Percentiles rank a stretch among this genome's conserved stretches.
These are phyloP conservation scores for Hypoxylon perforatum DNA, from an alignment of 495 filamentous ascomycete species.

Conservation along the genomic window DNA sequence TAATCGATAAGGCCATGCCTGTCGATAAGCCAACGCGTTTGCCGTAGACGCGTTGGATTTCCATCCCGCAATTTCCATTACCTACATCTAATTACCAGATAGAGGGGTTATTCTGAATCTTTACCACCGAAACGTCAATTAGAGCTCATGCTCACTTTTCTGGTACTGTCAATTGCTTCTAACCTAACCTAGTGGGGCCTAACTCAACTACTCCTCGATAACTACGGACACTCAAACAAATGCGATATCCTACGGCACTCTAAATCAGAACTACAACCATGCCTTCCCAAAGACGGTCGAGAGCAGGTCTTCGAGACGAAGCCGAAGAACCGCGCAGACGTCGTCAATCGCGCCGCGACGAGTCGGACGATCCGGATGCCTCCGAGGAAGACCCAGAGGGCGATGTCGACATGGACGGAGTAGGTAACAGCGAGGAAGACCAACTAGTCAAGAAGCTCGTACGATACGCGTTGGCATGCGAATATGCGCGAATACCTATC, in stretches of 20 bases:
- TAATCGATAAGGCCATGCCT: neutral
- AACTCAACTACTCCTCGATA: too few species aligned
- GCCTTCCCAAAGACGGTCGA: conserved; percentile 44
- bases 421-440: conserved; percentile 56
- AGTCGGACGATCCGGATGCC: conserved; percentile 47
- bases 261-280: conserved; percentile 18
- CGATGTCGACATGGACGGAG: conserved; percentile 51
- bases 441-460: conserved; percentile 89
- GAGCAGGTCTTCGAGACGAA: conserved; percentile 33
- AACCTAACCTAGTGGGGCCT: too few species aligned
- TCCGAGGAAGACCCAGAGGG: conserved; percentile 47
- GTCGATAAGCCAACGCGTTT: conserved; percentile 2
- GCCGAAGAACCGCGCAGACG: conserved; percentile 27
- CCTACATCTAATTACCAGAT: too few species aligned
- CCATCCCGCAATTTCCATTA: too few species aligned
- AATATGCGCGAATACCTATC: conserved; percentile 84
- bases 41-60: too few species aligned
- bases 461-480: conserved; percentile 87
- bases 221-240: too few species aligned
- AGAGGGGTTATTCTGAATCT: too few species aligned
- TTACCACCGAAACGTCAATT: too few species aligned
- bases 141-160: too few species aligned
- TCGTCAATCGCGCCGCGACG: conserved; percentile 36
- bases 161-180: too few species aligned
- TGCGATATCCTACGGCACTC: neutral